Evolutionary conservation across 73 alveolate species (phyloP).

Genomic region (Blepharisma japonicum): DNA sequence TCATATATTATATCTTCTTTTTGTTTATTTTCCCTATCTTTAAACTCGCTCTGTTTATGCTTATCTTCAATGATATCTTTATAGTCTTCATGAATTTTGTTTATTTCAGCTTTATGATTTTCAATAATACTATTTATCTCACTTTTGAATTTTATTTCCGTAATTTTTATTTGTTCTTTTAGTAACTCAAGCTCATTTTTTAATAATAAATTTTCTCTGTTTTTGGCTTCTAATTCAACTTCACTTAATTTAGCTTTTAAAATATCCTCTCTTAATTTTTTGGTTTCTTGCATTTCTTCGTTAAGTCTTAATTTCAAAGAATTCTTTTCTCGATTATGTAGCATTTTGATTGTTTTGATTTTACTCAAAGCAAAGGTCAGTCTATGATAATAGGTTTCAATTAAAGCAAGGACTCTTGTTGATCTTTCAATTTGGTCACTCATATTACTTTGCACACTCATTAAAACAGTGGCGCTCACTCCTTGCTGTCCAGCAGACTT

Average conservation of each 20-base stretch:
- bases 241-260: neutral
- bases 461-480: neutral
- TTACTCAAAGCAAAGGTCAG: neutral
- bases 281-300: neutral
- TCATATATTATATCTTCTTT: neutral
- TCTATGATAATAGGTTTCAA: neutral
- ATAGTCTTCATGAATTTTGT: too few species aligned
- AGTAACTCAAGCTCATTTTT: too few species aligned
- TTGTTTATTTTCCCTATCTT: neutral
- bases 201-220: too few species aligned
- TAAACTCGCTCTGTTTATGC: neutral
- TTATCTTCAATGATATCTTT: too few species aligned
- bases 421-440: neutral
- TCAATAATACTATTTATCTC: too few species aligned
- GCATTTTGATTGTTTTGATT: neutral
- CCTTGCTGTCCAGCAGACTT: neutral
- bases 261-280: neutral
- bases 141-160: too few species aligned
- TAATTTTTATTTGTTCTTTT: too few species aligned
- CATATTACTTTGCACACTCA: neutral
- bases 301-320: neutral
- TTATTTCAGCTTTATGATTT: too few species aligned
- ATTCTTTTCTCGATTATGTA: neutral
- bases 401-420: neutral
- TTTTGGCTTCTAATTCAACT: neutral